Evolutionary conservation across 768 basidiomycete species (phyloP).

Genomic region (Agaricus sinodeliciosus): DNA sequence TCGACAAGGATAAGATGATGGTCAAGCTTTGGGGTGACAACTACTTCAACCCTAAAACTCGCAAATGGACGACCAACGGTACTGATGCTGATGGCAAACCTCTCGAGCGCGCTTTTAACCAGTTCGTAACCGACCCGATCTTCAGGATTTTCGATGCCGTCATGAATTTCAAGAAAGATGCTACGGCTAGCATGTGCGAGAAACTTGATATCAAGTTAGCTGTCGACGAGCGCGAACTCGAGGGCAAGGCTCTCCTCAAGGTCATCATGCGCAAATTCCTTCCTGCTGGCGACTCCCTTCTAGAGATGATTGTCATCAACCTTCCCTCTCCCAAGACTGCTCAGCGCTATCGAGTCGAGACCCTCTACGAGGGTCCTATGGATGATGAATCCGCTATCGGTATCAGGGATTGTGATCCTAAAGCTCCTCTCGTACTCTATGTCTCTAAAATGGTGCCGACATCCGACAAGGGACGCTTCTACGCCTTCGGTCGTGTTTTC

Average conservation of each 20-base stretch:
- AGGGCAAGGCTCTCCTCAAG: constrained; percentile 95
- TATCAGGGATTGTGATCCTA: constrained; percentile 97
- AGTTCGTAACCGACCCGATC: constrained; percentile 98
- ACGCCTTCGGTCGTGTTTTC: constrained; percentile 99
- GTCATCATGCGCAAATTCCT: constrained; percentile 99
- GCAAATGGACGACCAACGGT: constrained; percentile 88
- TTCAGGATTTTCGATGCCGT: constrained; percentile 97
- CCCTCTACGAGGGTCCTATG: constrained; percentile 99
- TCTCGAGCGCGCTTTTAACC: constrained; percentile 98
- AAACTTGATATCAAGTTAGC: constrained; percentile 94
- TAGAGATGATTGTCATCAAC: constrained; percentile 99
- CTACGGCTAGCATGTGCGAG: constrained; percentile 76
- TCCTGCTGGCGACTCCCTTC: constrained; percentile 94
- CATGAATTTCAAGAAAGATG: constrained; percentile 99
- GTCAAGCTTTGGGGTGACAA: constrained; percentile 98
- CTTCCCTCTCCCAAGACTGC: constrained; percentile 96
- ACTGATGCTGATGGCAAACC: constrained; percentile 74
- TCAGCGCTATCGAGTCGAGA: constrained; percentile 98
- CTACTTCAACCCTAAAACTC: constrained; percentile 95
- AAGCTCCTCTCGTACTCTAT: constrained; percentile 94
- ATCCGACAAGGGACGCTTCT: constrained; percentile 99
- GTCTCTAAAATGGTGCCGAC: constrained; percentile 99
- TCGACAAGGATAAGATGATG: constrained; percentile 99
- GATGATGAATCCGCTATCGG: constrained; percentile 99
- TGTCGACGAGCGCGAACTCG: constrained; percentile 84